These are phyloP conservation scores for Corynascus novoguineensis DNA, from an alignment of 495 filamentous ascomycete genomes.

Conservation along the genomic window DNA sequence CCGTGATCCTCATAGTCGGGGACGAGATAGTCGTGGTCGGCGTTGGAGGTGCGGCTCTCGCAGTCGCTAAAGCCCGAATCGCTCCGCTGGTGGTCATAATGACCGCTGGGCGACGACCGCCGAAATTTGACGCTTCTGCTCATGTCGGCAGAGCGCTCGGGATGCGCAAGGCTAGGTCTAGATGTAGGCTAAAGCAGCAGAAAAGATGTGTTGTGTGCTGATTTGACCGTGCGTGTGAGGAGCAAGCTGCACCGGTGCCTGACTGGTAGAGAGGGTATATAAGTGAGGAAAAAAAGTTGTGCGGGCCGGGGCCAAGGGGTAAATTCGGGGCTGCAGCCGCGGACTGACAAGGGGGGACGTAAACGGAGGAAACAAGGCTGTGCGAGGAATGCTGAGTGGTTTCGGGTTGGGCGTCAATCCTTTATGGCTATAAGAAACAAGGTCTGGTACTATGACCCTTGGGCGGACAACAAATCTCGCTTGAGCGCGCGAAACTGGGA, in stretches of 20 bases:
- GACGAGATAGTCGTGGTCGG: constrained; percentile 22
- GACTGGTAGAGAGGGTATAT: constrained; percentile 27
- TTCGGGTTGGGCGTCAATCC: constrained; percentile 33
- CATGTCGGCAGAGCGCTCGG: constrained; percentile 22
- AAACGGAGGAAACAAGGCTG: constrained; percentile 22
- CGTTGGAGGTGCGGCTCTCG: constrained; percentile 25
- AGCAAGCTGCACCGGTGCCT: constrained; percentile 34
- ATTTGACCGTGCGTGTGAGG: constrained; percentile 31
- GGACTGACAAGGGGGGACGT: constrained; percentile 8
- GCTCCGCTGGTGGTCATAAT: constrained; percentile 30
- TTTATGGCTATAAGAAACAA: constrained; percentile 17
- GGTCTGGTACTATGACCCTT: constrained; percentile 13
- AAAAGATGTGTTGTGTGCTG: constrained; percentile 38
- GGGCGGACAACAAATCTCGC: constrained; percentile 25
- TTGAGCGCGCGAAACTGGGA: constrained; percentile 11
- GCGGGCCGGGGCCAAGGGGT: constrained; percentile 17
- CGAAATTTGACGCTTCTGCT: constrained; percentile 36
- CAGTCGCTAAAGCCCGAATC: constrained; percentile 35
- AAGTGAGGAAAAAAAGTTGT: constrained; percentile 28
- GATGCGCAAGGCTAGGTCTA: constrained; percentile 18
- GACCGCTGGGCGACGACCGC: constrained; percentile 25
- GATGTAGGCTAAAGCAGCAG: constrained; percentile 28
- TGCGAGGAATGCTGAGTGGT: constrained; percentile 17
- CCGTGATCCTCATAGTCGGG: constrained; percentile 24
- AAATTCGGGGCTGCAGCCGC: constrained; percentile 28